Percentiles rank a stretch among this genome's conserved stretches.
Evolutionary conservation across 2,329 filamentous ascomycete species (phyloP).

Genomic region (Fusarium sp.): DNA sequence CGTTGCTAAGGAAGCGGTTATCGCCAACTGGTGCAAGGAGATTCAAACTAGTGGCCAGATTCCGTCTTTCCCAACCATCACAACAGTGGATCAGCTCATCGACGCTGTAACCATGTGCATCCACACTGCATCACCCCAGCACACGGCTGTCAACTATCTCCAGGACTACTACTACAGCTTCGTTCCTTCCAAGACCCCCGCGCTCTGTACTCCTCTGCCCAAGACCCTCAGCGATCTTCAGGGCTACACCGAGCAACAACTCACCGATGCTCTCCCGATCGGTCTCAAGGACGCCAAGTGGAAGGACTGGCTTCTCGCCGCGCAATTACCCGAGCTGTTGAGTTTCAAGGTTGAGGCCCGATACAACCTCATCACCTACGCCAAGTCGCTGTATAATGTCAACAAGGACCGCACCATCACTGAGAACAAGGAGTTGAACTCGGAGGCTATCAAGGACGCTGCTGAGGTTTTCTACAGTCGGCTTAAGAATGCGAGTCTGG

Average conservation of each 20-base stretch:
- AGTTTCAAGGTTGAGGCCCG: constrained; percentile 26
- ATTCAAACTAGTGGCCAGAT: constrained; percentile 19
- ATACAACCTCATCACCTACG: constrained; percentile 28
- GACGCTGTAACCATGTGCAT: constrained; percentile 34
- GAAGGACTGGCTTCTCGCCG: constrained; percentile 31
- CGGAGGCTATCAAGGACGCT: background rate
- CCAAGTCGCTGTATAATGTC: constrained; percentile 16
- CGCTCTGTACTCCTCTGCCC: constrained; percentile 17
- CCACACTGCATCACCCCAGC: constrained; percentile 24
- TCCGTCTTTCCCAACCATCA: constrained; percentile 20
- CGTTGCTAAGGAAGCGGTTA: background rate
- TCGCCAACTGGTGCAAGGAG: constrained; percentile 15
- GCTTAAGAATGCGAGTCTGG: background rate
- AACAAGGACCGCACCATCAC: constrained; percentile 5
- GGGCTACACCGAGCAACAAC: constrained; percentile 13
- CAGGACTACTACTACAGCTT: constrained; percentile 35
- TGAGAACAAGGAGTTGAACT: background rate
- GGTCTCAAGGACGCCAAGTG: constrained; percentile 17
- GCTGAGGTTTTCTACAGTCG: constrained; percentile 4
- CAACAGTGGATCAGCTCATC: constrained; percentile 21
- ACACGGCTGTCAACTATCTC: constrained; percentile 30
- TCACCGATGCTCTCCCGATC: constrained; percentile 25
- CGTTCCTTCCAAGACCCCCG: constrained; percentile 22
- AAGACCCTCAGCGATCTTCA: background rate
- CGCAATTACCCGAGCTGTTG: constrained; percentile 10